Conservation (phyloP, 495 filamentous ascomycete genomes). For the Annulohypoxylon maeteangense region DNA sequence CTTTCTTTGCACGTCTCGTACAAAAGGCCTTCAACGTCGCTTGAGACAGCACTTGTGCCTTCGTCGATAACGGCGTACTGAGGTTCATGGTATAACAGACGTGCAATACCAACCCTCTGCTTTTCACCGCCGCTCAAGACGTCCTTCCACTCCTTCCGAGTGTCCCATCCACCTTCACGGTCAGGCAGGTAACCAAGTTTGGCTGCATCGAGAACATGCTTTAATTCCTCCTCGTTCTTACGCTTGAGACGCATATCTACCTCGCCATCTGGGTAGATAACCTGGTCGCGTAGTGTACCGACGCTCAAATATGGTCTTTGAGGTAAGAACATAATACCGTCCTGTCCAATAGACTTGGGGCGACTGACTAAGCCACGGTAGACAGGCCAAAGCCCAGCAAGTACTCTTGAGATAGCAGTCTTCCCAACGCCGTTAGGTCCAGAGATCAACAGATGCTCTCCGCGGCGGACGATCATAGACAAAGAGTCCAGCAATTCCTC, state of each 20-base stretch:
- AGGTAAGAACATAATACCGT: conserved; percentile 98
- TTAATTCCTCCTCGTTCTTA: conserved; percentile 77
- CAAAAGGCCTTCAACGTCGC: conserved; percentile 92
- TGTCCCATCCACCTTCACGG: conserved; percentile 96
- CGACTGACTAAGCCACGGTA: conserved; percentile 90
- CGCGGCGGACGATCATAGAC: conserved; percentile 85
- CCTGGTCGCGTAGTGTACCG: conserved; percentile 95
- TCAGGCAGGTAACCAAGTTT: conserved; percentile 87
- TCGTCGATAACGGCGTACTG: conserved; percentile 95
- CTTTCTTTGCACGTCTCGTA: conserved; percentile 92
- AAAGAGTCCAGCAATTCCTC: conserved; percentile 90
- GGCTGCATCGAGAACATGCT: conserved; percentile 81
- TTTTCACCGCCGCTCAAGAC: conserved; percentile 98
- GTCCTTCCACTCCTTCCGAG: conserved; percentile 98
- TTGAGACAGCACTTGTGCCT: conserved; percentile 90
- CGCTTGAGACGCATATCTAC: conserved; percentile 89
- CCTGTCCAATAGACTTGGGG: conserved; percentile 79
- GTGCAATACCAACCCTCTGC: conserved; percentile 89
- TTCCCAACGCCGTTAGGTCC: conserved; percentile 97
- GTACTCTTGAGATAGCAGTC: conserved; percentile 85
- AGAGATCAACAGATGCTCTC: conserved; percentile 93
- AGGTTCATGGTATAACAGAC: conserved; percentile 94
- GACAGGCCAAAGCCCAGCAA: conserved; percentile 95
- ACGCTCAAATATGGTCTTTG: conserved; percentile 93
- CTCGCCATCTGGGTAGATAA: conserved; percentile 96